Evolutionary conservation across 768 basidiomycete species (phyloP), one percentile per base, ranked within the genome.

Genomic region (Coprinopsis sp.): DNA sequence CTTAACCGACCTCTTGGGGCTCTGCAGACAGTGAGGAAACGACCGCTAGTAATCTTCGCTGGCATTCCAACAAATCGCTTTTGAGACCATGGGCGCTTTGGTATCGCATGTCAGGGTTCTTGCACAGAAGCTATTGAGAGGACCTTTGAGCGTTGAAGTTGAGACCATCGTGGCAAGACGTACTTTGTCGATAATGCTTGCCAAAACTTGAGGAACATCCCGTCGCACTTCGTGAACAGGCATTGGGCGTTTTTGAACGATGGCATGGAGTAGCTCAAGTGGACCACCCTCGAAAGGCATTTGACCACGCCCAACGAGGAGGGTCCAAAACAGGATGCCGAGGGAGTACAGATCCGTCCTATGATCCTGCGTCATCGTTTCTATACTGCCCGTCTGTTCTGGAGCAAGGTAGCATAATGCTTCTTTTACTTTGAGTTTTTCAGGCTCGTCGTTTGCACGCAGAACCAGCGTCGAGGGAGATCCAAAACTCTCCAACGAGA

Each of bases 321-420:
- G 65, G 8, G 82, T 84, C 84, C 84, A 87, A 58, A 85, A 84
- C 54, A 84, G 59, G 47, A 85, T 77, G 2, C 86, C 86, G 6
- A 87, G 69, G 0, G 83, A 82, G 58, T 88, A 87, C 23, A 88
- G 62, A 61, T 88, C 86, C 11, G 86, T 85, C 48, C 84, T 63
- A 52, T 85, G 82, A 56, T 88, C 85, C 54, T 85, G 83, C 2
- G 76, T 72, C 62, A 79, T 79, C 4, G 81, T 82, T 59, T 85
- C 83, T 51, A 80, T 79, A 54, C 82, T 79, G 7, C 84, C 84
- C 1, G 84, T 86, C 61, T 88, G 84, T 58, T 87, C 84, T 13
- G 86, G 86, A 5, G 84, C 82, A 27, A 87, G 73, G 56, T 85
- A 88, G 59, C 81, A 84, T 4, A 87, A 64, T 2, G 82, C 84